These are phyloP conservation scores for Calvatia gigantea DNA, from an alignment of 768 basidiomycete species.

Conservation along the genomic window DNA sequence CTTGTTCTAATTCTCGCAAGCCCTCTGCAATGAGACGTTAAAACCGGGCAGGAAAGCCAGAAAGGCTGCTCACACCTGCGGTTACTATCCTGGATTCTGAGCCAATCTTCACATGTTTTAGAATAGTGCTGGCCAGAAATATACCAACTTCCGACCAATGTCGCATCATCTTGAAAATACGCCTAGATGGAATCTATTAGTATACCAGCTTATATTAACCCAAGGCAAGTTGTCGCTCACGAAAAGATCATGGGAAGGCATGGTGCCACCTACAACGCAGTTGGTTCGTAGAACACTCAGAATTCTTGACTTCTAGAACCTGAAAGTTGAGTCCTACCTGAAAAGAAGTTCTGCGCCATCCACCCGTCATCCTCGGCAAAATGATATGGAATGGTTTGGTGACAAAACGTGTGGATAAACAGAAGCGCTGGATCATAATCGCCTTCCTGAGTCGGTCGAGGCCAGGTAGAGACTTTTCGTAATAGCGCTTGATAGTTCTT, in stretches of 20 bases:
- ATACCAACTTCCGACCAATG: slow-evolving; percentile 56
- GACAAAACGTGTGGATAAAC: slow-evolving; percentile 73
- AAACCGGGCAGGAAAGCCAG: no score
- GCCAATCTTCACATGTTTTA: slow-evolving; percentile 63
- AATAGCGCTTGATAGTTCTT: slow-evolving; percentile 67
- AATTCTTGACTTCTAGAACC: no score
- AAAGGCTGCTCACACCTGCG: slow-evolving; percentile 31
- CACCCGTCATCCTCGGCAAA: slow-evolving; percentile 68
- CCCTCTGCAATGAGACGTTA: slow-evolving; percentile 37
- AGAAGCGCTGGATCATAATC: slow-evolving; percentile 43
- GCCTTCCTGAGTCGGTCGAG: slow-evolving; percentile 34
- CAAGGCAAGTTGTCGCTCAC: slow-evolving; percentile 34
- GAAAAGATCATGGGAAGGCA: slow-evolving; percentile 65
- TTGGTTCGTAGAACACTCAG: no score
- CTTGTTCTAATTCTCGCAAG: slow-evolving; percentile 43
- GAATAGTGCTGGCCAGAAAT: slow-evolving; percentile 63
- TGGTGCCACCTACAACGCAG: slow-evolving; percentile 60
- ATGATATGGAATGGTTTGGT: slow-evolving; percentile 59
- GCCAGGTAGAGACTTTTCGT: slow-evolving; percentile 61
- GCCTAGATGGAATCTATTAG: no score
- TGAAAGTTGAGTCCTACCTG: slow-evolving; percentile 38
- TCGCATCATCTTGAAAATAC: slow-evolving; percentile 65
- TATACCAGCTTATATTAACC: no score
- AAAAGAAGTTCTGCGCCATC: slow-evolving; percentile 76
- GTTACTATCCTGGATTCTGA: slow-evolving; percentile 53